Evolutionary conservation across 139 green algal genomes (phyloP).

Genomic region (Protoeuglena noctilucae): DNA sequence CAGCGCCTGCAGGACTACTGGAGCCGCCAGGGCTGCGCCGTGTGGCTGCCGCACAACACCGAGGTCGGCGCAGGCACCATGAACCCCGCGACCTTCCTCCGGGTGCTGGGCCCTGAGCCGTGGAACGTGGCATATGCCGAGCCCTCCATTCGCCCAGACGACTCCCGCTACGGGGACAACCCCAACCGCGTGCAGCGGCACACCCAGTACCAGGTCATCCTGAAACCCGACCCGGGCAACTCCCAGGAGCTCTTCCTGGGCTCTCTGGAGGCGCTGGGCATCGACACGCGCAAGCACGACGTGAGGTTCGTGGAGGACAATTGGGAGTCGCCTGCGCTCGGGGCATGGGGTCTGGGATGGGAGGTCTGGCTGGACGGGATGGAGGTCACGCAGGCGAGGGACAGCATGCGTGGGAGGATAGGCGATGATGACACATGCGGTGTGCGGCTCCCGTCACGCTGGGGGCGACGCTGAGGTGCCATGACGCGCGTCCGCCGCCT

Average conservation of each 20-base stretch:
- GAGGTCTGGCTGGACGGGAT: constrained; percentile 94
- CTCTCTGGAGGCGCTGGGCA: constrained; percentile 71
- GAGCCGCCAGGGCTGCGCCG: constrained; percentile 56
- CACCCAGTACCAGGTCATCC: constrained; percentile 99
- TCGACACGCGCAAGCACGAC: constrained; percentile 67
- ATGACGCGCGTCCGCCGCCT: no score
- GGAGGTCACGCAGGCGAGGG: constrained; percentile 94
- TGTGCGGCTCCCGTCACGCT: no score
- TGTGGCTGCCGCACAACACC: constrained; percentile 92
- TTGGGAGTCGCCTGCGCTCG: constrained; percentile 92
- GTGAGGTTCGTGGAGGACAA: constrained; percentile 99
- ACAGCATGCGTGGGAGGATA: no score
- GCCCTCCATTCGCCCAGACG: constrained; percentile 86
- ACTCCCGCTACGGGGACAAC: constrained; percentile 94
- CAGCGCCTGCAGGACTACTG: constrained; percentile 75
- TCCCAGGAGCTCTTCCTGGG: constrained; percentile 92
- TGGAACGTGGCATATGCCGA: constrained; percentile 91
- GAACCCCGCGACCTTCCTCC: constrained; percentile 96
- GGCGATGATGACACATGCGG: no score
- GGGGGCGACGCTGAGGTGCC: no score
- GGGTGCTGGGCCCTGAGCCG: constrained; percentile 77
- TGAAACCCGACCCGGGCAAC: constrained; percentile 95
- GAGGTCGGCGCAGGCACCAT: constrained; percentile 97
- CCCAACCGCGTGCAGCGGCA: constrained; percentile 94
- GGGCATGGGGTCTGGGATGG: constrained; percentile 93